Conservation (phyloP, 345 rosid species). For the Euphorbia peplus region DNA sequence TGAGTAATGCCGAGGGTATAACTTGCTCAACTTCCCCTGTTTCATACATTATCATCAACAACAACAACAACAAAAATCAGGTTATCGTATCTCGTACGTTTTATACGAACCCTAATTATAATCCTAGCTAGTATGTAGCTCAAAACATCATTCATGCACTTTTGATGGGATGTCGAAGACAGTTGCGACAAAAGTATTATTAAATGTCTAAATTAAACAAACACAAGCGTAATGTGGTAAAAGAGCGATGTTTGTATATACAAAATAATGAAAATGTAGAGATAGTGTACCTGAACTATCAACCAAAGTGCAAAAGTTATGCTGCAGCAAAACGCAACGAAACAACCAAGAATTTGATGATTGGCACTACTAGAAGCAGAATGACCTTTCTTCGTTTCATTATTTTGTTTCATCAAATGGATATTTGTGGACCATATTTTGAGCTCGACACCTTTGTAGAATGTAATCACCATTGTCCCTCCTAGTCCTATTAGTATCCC, state of each 20-base stretch:
- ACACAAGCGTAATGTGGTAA: no score
- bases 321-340: slow-evolving; percentile 7
- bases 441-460: slow-evolving; percentile 17
- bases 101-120: no score
- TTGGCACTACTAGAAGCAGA: background rate
- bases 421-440: slow-evolving; percentile 17
- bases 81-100: no score
- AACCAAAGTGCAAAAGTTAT: slow-evolving; percentile 18
- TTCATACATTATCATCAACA: background rate
- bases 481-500: slow-evolving; percentile 20
- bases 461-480: slow-evolving; percentile 22
- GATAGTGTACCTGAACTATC: background rate
- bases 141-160: no score
- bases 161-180: no score
- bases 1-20: slow-evolving; percentile 21
- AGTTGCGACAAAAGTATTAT: no score
- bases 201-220: no score
- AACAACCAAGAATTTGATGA: slow-evolving; percentile 1
- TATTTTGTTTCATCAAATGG: slow-evolving; percentile 5
- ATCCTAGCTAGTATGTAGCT: no score
- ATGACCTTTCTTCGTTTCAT: background rate
- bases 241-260: no score
- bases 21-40: slow-evolving; percentile 25
- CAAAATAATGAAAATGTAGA: no score
- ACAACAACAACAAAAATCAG: no score